phyloP scores from a whole-genome alignment of 2,329 filamentous ascomycete species.

The Capronia coronata region DNA sequence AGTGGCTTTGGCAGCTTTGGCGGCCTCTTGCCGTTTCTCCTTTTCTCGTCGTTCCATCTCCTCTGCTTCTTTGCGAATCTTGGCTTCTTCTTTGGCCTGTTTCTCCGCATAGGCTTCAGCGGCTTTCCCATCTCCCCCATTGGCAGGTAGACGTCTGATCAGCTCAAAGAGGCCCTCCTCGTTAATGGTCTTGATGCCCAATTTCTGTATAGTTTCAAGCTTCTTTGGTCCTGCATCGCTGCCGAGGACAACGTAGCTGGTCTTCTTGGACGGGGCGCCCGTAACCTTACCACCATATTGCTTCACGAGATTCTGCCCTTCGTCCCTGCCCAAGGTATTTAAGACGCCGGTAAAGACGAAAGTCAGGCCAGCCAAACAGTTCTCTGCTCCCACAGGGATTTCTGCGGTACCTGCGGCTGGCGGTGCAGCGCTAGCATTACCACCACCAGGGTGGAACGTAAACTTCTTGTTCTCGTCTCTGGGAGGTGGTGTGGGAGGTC shows the following conservation, averaged over 20 bases:
- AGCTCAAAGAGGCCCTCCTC: constrained; percentile 87
- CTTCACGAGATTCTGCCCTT: constrained; percentile 80
- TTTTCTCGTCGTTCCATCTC: constrained; percentile 83
- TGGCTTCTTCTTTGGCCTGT: constrained; percentile 74
- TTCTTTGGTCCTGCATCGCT: constrained; percentile 90
- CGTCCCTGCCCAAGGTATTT: constrained; percentile 71
- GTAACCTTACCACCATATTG: constrained; percentile 90
- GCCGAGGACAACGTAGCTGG: constrained; percentile 86
- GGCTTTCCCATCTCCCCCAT: constrained; percentile 80
- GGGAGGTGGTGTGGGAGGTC: constrained; percentile 75
- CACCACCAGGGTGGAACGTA: constrained; percentile 32
- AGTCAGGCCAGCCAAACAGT: constrained; percentile 79
- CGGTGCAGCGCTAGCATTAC: constrained; percentile 56
- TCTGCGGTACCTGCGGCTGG: constrained; percentile 60
- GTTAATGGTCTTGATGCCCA: constrained; percentile 83
- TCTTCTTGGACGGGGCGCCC: constrained; percentile 79
- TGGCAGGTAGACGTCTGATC: constrained; percentile 71
- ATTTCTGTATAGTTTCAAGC: constrained; percentile 71
- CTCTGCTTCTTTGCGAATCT: constrained; percentile 69
- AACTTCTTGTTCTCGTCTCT: constrained; percentile 67
- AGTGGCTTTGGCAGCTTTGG: constrained; percentile 40
- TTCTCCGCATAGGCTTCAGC: constrained; percentile 81
- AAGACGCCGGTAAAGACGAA: constrained; percentile 96
- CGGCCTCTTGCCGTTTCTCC: constrained; percentile 41
- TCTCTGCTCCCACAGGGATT: constrained; percentile 74